These are phyloP conservation scores for Neoboletus brunneissimus DNA, from an alignment of 768 basidiomycete genomes.

Conservation along the genomic window DNA sequence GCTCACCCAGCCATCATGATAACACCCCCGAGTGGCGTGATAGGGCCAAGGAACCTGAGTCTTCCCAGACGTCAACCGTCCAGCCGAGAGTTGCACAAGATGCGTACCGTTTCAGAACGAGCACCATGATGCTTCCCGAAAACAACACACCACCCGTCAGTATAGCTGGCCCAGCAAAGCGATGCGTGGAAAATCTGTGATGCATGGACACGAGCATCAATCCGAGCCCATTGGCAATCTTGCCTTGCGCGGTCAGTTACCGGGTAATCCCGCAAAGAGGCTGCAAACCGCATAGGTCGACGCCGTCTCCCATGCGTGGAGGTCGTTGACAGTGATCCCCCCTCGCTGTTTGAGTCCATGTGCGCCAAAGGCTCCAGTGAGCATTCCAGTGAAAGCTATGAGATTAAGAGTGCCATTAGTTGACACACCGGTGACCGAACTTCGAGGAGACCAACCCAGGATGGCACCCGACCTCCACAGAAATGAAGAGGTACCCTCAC, in stretches of 20 bases:
- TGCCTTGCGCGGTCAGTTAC: slow-evolving; percentile 10
- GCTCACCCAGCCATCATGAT: slow-evolving; percentile 68
- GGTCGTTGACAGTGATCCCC: slow-evolving; percentile 47
- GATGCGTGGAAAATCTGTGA: slow-evolving; percentile 54
- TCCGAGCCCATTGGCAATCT: slow-evolving; percentile 71
- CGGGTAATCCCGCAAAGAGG: background rate
- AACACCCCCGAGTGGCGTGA: slow-evolving; percentile 65
- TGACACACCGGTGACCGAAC: background rate
- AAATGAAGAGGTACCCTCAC: slow-evolving; percentile 19
- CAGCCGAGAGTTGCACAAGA: background rate
- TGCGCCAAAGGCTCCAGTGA: slow-evolving; percentile 66
- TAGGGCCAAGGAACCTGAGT: slow-evolving; percentile 54
- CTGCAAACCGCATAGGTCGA: slow-evolving; percentile 57
- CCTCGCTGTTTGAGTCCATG: slow-evolving; percentile 53
- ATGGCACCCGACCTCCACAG: slow-evolving; percentile 45
- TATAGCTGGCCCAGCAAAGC: slow-evolving; percentile 69
- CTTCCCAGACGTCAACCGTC: slow-evolving; percentile 24
- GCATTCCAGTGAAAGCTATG: slow-evolving; percentile 49
- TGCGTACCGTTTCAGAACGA: slow-evolving; percentile 48
- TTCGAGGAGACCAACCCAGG: slow-evolving; percentile 33
- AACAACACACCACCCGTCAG: slow-evolving; percentile 55
- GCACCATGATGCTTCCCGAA: slow-evolving; percentile 58
- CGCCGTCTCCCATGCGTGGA: slow-evolving; percentile 63
- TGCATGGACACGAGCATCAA: slow-evolving; percentile 62
- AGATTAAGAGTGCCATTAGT: background rate